Base-by-base conservation (phyloP, 164 flowering plant species). In the Sedum album region DNA sequence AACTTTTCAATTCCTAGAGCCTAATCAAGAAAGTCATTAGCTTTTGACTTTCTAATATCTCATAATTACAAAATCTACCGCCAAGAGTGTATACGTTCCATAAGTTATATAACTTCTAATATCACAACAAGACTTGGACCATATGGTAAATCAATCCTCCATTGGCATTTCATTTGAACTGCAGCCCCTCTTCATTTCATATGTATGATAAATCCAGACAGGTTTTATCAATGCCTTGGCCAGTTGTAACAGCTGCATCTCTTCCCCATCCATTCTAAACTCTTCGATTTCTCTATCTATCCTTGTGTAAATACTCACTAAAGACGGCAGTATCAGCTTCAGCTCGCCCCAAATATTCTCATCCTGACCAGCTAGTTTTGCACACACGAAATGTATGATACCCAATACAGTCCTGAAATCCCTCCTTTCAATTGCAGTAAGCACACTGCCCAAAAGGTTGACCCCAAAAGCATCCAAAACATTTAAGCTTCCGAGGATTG, bases 171-270 rank as follows among this genome's bases (percentile, higher is more conserved):
- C 33, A 30, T 13, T 57, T 33, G 13, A 14, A 57, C 15, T 31
- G 26, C 11, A 1, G 42, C 74, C 72, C 49, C 70, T 77, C 25
- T 66, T 74, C 26, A 77, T 73, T 66, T 79, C 78, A 69, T 72
- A 73, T 1, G 73, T 49, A 73, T 79, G 79, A 68, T 66, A 55
- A 71, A 68, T 72, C 87, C 90, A 83, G 67, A 86, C 75, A 67
- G 95, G 89, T 69, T 91, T 85, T 67, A 94, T 86, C 83, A 87
- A 80, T 20, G 70, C 76, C 78, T 60, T 85, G 4, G 84, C 87
- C 21, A 55, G 69, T 35, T 74, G 69, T 62, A 90, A 72, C 61
- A 72, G 72, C 25, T 73, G 67, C 67, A 31, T 68, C 35, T 61
- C 84, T 23, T 75, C 82, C 60, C 76, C 83, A 21, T 71, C 39